Percentiles rank a stretch among this genome's conserved stretches.
These are phyloP conservation scores for Acorus gramineus DNA, from an alignment of 106 monocot genomes.

Conservation along the genomic window DNA sequence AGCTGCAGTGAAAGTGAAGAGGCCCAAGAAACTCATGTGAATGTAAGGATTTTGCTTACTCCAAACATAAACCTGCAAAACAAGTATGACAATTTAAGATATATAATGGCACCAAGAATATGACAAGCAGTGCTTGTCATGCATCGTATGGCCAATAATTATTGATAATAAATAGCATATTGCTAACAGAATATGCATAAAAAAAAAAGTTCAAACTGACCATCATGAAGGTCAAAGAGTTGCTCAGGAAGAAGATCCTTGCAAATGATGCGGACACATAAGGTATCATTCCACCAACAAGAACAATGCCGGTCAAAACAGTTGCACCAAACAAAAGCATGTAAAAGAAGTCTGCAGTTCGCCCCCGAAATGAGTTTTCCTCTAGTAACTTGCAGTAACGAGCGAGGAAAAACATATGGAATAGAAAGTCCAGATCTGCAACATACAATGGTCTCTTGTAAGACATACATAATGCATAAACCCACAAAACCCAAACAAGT, in stretches of 20 bases:
- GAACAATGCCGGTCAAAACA: slow-evolving; percentile 70
- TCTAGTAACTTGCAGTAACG: slow-evolving; percentile 97
- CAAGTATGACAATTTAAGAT: not conserved
- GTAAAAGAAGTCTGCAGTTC: slow-evolving; percentile 95
- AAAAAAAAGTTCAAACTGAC: slow-evolving; percentile 21
- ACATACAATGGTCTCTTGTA: slow-evolving; percentile 3
- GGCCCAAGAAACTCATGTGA: slow-evolving; percentile 95
- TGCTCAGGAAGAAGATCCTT: slow-evolving; percentile 85
- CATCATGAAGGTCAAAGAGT: slow-evolving; percentile 99
- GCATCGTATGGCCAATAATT: too few relatives aligned
- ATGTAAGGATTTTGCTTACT: slow-evolving; percentile 94
- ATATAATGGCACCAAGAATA: too few relatives aligned
- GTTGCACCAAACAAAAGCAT: slow-evolving; percentile 98
- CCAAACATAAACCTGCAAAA: slow-evolving; percentile 87
- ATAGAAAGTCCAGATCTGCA: slow-evolving; percentile 92
- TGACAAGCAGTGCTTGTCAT: too few relatives aligned
- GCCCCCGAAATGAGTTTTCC: slow-evolving; percentile 97
- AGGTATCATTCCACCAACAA: slow-evolving; percentile 93
- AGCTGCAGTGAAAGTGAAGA: slow-evolving; percentile 92
- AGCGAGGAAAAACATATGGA: slow-evolving; percentile 99
- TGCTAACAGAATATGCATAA: too few relatives aligned
- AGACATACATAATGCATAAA: too few relatives aligned
- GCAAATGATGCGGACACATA: slow-evolving; percentile 81
- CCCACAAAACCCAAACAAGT: too few relatives aligned
- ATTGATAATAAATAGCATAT: too few relatives aligned